These are phyloP conservation scores for Stereocaulon alpinum DNA, from an alignment of 495 filamentous ascomycete species.

Conservation along the genomic window DNA sequence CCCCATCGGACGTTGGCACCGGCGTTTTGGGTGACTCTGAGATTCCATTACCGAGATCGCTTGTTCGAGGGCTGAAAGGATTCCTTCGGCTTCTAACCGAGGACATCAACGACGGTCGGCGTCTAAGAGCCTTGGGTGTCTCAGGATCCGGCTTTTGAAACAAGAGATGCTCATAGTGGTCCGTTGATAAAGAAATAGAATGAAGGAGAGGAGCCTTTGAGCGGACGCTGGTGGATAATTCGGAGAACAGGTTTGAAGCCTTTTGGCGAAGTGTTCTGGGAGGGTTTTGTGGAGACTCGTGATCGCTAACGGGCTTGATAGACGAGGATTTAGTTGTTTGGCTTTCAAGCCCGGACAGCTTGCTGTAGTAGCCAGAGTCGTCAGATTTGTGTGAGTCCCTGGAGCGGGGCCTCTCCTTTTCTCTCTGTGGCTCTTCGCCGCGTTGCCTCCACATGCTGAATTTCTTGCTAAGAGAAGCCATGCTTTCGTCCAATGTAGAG, in stretches of 20 bases:
- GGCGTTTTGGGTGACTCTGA: background rate
- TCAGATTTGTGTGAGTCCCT: background rate
- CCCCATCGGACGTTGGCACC: background rate
- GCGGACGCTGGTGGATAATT: background rate
- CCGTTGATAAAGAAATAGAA: background rate
- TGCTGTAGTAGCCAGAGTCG: slow-evolving; percentile 7
- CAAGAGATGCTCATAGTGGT: background rate
- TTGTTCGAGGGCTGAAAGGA: background rate
- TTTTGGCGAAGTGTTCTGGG: background rate
- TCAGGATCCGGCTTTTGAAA: background rate
- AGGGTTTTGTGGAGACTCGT: background rate
- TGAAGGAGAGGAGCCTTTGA: slow-evolving; percentile 1
- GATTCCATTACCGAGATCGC: background rate
- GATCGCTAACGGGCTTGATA: background rate
- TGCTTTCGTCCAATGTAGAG: background rate
- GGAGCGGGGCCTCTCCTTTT: background rate
- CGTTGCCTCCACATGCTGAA: background rate
- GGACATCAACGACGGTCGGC: slow-evolving; percentile 10
- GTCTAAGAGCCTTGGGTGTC: slow-evolving; percentile 7
- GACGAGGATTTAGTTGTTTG: background rate
- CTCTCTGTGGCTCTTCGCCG: background rate
- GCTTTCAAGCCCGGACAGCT: background rate
- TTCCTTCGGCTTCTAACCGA: slow-evolving; percentile 1
- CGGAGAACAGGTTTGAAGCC: background rate
- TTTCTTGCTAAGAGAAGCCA: slow-evolving; percentile 11